These are phyloP conservation scores for Podosphaera xanthii DNA, from an alignment of 2,329 filamentous ascomycete species.

Conservation along the genomic window DNA sequence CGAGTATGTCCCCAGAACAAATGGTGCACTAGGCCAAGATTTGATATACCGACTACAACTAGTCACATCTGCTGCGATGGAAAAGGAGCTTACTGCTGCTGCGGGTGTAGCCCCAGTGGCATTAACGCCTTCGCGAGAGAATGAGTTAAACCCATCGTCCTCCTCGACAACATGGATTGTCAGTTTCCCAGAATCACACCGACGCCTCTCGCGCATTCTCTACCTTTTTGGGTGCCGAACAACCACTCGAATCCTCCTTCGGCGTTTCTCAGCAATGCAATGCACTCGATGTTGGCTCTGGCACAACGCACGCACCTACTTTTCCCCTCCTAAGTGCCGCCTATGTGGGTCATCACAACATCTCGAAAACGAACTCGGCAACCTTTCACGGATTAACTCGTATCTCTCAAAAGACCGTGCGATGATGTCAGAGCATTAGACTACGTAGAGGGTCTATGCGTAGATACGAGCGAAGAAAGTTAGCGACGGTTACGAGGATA, in stretches of 20 bases:
- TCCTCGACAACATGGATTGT: not conserved
- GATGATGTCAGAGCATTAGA: too few relatives aligned
- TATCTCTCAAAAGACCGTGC: too few relatives aligned
- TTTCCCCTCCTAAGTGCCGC: not conserved
- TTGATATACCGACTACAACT: not conserved
- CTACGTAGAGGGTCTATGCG: too few relatives aligned
- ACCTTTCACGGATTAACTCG: not conserved
- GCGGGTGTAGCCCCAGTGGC: not conserved
- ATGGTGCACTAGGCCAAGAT: not conserved
- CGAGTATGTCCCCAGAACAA: not conserved
- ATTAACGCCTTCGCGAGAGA: not conserved
- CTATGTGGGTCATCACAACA: not conserved
- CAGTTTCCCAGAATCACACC: not conserved
- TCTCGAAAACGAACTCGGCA: not conserved
- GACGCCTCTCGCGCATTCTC: too few relatives aligned
- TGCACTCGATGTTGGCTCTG: too few relatives aligned
- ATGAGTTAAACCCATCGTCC: not conserved
- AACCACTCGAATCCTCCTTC: too few relatives aligned
- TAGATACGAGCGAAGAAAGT: too few relatives aligned
- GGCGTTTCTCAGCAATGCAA: too few relatives aligned
- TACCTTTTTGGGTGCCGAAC: too few relatives aligned
- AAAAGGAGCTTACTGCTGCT: not conserved
- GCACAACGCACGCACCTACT: not conserved
- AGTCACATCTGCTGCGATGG: not conserved
- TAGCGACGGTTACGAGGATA: too few relatives aligned